Conservation (phyloP, 2,329 filamentous ascomycete species). For the Fusarium foetens region DNA sequence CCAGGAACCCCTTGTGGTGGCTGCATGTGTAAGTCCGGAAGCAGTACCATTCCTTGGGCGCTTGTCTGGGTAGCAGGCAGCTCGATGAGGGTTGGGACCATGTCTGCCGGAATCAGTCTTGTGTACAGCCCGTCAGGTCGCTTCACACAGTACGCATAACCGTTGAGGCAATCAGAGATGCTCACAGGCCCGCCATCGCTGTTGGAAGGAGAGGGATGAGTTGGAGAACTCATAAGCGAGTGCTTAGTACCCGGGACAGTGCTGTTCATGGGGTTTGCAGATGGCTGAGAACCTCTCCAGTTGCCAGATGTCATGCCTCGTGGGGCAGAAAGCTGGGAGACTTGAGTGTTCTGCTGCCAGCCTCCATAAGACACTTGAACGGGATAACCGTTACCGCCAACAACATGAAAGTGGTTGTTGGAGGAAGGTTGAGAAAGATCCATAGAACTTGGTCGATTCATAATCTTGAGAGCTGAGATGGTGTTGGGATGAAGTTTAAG, state of each 20-base stretch:
- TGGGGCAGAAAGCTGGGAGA: constrained; percentile 27
- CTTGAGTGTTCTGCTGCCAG: constrained; percentile 20
- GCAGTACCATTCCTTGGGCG: constrained; percentile 57
- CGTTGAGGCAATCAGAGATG: constrained; percentile 33
- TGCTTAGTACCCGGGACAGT: constrained; percentile 18
- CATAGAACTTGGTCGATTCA: constrained; percentile 5
- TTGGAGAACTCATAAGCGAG: constrained; percentile 10
- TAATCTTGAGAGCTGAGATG: not conserved
- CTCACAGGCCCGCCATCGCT: constrained; percentile 18
- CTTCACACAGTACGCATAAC: constrained; percentile 35
- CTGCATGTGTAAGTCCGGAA: constrained; percentile 54
- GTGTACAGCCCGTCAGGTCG: constrained; percentile 29
- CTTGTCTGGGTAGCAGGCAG: constrained; percentile 55
- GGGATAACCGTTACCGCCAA: constrained; percentile 2
- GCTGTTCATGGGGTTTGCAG: constrained; percentile 8
- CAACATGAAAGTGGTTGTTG: constrained; percentile 4
- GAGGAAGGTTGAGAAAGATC: constrained; percentile 2
- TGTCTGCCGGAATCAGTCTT: constrained; percentile 34
- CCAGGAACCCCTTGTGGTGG: constrained; percentile 52
- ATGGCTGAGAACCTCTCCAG: constrained; percentile 32
- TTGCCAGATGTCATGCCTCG: constrained; percentile 36
- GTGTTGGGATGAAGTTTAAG: not conserved
- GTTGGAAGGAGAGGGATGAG: not conserved
- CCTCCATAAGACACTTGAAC: constrained; percentile 13
- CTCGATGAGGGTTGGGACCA: constrained; percentile 48